Evolutionary conservation across 106 monocot species (phyloP), one percentile per base, ranked within the genome.

Genomic region (Apostasia shenzhenica): DNA sequence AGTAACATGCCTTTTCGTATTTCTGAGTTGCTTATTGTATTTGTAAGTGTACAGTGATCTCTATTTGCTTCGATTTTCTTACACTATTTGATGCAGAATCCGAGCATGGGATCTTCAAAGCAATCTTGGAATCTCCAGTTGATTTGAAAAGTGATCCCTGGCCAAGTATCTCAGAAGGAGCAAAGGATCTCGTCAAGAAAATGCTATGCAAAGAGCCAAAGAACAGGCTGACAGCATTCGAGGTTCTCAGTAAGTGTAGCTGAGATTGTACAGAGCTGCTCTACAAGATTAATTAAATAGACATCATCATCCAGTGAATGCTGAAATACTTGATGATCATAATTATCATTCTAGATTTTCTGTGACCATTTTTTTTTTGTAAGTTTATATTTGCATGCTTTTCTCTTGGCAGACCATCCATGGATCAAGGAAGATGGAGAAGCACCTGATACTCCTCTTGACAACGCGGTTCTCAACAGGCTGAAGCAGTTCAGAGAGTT

Each of bases 361-460:
- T 26, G 26, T 26, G 26, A 50, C 8, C 50, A 50, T 50, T 50
- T 50, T 50, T 50, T 50, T 50, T 50, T 50, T 50, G 6, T 50
- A 50, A 50, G 50, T 50, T 5, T 8, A 50, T 5, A 50, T 50
- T 5, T 5, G 4, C 6, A 50, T 50, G 50, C 8, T 65, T 37
- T 49, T 6, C 43, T 8, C n/a, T 65, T 65, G 47, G 26, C 41
- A 88, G 88, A 81, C 63, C 88, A 88, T 74, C 88, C 88, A 67
- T 88, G 88, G 88, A 83, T 87, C 75, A 87, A 87, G 81, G 87
- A 87, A 78, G 87, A 83, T 67, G 87, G 87, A 67, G 83, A 88
- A 79, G 88, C 88, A 79, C 88, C 88, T 48, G 88, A 88, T 72
- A 81, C 72, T 49, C 88, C 88, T 40, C 79, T 88, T 11, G 88